Conservation (phyloP, 2,329 filamentous ascomycete species). For the Orbilia quercus region DNA sequence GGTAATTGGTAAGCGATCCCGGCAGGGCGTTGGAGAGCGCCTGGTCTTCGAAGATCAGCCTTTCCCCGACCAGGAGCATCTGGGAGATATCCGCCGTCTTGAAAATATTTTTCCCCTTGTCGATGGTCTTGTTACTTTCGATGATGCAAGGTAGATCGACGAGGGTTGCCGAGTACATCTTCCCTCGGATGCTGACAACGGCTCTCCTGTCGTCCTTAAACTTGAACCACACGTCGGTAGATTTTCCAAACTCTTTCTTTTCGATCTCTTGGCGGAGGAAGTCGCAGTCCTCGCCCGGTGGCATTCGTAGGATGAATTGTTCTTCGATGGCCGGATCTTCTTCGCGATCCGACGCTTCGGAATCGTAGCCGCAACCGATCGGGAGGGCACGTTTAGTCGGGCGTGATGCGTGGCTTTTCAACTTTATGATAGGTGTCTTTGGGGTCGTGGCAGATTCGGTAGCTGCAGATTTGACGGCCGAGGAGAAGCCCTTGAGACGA, state of each 20-base stretch:
- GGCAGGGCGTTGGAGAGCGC: slow-evolving; percentile 66
- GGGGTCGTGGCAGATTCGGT: slow-evolving; percentile 57
- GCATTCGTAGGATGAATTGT: slow-evolving; percentile 88
- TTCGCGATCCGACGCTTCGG: slow-evolving; percentile 91
- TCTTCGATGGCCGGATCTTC: slow-evolving; percentile 87
- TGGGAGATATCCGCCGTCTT: slow-evolving; percentile 74
- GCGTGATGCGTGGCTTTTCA: slow-evolving; percentile 72
- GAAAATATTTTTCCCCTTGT: slow-evolving; percentile 74
- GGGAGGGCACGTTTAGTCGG: slow-evolving; percentile 67
- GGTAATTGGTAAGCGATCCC: slow-evolving; percentile 65
- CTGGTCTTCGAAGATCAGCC: slow-evolving; percentile 69
- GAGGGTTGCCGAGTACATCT: slow-evolving; percentile 73
- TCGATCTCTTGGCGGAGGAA: slow-evolving; percentile 80
- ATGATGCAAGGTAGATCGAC: slow-evolving; percentile 78
- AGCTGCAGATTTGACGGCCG: slow-evolving; percentile 26
- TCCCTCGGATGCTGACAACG: slow-evolving; percentile 70
- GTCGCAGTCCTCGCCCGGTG: slow-evolving; percentile 84
- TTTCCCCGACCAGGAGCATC: slow-evolving; percentile 75
- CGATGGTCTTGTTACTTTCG: slow-evolving; percentile 80
- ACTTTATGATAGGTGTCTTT: slow-evolving; percentile 66
- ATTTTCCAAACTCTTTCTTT: slow-evolving; percentile 75
- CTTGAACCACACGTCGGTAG: slow-evolving; percentile 80
- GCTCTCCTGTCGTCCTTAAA: slow-evolving; percentile 77
- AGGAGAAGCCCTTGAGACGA: slow-evolving; percentile 30
- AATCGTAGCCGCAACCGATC: slow-evolving; percentile 92